These are phyloP conservation scores for Trametes polyzona DNA, from an alignment of 1,284 basidiomycete genomes.

Conservation along the genomic window DNA sequence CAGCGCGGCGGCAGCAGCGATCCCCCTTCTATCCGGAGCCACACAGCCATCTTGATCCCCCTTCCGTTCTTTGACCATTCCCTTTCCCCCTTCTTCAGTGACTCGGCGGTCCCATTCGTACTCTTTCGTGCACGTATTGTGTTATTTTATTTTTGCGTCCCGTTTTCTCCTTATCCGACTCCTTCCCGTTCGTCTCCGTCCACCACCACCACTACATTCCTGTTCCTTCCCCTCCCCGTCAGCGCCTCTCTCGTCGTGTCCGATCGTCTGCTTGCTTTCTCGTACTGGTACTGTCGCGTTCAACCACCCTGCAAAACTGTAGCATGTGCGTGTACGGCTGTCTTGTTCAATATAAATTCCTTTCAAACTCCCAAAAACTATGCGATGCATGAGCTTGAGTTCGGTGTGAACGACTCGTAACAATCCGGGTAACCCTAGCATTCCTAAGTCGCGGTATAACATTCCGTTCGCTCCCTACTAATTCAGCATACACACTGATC, in stretches of 20 bases:
- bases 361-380: conserved; percentile 32
- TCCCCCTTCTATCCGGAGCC: conserved; percentile 6
- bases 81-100: conserved; percentile 2
- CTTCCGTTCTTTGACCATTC: conserved; percentile 6
- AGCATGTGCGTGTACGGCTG: conserved; percentile 45
- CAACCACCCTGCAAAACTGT: conserved; percentile 40
- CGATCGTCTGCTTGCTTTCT: conserved; percentile 34
- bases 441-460: too few species aligned
- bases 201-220: not conserved
- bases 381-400: too few species aligned
- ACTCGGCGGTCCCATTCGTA: conserved; percentile 10
- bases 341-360: conserved; percentile 38
- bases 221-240: not conserved
- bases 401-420: too few species aligned
- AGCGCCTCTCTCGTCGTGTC: conserved; percentile 23
- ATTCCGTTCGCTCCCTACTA: too few species aligned
- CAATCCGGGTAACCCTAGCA: too few species aligned
- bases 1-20: conserved; percentile 16
- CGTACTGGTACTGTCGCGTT: conserved; percentile 35
- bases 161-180: not conserved
- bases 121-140: conserved; percentile 17
- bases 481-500: too few species aligned
- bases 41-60: conserved; percentile 9
- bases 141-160: conserved; percentile 22
- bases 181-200: not conserved